Conservation (phyloP, 768 basidiomycete species). For the Obba rivulosa region DNA sequence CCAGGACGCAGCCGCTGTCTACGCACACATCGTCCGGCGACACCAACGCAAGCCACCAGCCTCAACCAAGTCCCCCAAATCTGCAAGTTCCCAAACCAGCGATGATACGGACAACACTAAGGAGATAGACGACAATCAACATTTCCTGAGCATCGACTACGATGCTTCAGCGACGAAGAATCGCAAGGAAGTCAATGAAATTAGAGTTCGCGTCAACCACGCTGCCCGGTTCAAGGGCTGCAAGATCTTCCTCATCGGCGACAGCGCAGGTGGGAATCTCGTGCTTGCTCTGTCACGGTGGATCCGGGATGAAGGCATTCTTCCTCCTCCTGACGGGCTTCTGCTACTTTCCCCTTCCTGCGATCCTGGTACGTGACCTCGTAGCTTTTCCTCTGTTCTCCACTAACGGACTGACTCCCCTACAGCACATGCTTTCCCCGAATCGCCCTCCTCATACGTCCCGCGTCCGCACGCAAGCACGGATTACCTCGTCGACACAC, state of each 20-base stretch:
- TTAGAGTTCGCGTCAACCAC: slow-evolving; percentile 5
- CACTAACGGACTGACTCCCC: slow-evolving; percentile 3
- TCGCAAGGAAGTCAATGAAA: slow-evolving; percentile 7
- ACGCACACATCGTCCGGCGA: slow-evolving; percentile 36
- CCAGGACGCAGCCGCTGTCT: slow-evolving; percentile 48
- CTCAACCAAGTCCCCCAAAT: background rate
- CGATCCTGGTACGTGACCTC: slow-evolving; percentile 25
- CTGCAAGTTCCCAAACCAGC: background rate
- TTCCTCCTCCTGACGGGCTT: slow-evolving; percentile 41
- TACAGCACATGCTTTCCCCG: slow-evolving; percentile 42
- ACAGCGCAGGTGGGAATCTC: slow-evolving; percentile 50
- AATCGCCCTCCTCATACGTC: slow-evolving; percentile 41
- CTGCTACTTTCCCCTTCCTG: slow-evolving; percentile 40
- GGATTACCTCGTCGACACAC: slow-evolving; percentile 50
- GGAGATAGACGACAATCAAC: background rate
- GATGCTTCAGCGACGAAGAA: background rate
- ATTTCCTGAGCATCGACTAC: slow-evolving; percentile 1
- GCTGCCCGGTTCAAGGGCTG: slow-evolving; percentile 10
- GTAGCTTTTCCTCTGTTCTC: slow-evolving; percentile 20
- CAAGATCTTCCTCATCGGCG: slow-evolving; percentile 46
- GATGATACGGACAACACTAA: background rate
- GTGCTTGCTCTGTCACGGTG: slow-evolving; percentile 46
- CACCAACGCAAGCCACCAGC: slow-evolving; percentile 10
- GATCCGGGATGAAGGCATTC: slow-evolving; percentile 44
- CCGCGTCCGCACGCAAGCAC: slow-evolving; percentile 43